Conservation (phyloP, 139 green algal genomes). For the Chlorella sp. region DNA sequence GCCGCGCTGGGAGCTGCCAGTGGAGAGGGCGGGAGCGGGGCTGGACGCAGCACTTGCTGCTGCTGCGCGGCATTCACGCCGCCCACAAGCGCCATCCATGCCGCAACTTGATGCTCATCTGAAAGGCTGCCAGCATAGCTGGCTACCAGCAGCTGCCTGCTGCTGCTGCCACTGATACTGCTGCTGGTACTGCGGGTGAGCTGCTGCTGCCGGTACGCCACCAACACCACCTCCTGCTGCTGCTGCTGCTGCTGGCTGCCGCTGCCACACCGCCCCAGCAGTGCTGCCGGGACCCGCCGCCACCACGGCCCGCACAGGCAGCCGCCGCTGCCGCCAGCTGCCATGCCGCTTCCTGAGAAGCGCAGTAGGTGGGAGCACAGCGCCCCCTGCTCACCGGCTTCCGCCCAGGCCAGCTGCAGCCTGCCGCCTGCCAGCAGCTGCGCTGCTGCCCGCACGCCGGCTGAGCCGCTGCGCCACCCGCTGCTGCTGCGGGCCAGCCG, state of each 20-base stretch:
- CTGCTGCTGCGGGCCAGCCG: neutral
- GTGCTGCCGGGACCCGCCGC: neutral
- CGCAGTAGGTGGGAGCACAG: constrained; percentile 8
- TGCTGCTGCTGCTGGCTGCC: neutral
- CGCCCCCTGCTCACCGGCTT: neutral
- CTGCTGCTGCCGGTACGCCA: neutral
- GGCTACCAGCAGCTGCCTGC: neutral
- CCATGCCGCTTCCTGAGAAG: neutral
- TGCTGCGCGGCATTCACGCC: neutral
- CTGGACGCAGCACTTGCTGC: neutral
- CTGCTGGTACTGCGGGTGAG: neutral
- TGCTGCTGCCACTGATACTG: neutral
- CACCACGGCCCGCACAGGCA: constrained; percentile 2
- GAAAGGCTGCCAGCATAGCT: neutral
- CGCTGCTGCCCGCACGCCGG: neutral
- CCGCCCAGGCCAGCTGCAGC: constrained; percentile 14
- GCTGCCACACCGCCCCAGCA: neutral
- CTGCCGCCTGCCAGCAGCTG: neutral
- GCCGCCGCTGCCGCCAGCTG: neutral
- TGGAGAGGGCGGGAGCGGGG: neutral
- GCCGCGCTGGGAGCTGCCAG: neutral
- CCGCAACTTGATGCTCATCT: neutral
- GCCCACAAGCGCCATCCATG: neutral
- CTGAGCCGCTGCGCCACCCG: neutral
- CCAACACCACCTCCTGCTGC: neutral